Conservation (phyloP, 176 grass and related monocot genomes). For the Stipa capillata region DNA sequence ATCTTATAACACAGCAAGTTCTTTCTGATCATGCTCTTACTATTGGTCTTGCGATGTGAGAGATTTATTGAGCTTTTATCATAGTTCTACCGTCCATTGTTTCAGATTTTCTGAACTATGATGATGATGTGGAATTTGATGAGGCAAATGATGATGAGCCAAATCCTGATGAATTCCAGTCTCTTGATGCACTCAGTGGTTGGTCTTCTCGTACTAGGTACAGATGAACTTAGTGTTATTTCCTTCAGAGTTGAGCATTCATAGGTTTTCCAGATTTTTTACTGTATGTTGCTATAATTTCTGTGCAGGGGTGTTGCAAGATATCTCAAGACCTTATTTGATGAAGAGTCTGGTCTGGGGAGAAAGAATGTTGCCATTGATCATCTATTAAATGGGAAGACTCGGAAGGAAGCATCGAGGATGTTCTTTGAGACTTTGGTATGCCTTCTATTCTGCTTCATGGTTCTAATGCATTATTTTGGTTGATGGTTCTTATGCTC, state of each 20-base stretch:
- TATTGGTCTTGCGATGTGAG: background rate
- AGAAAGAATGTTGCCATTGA: slow-evolving; percentile 76
- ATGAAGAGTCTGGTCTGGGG: slow-evolving; percentile 67
- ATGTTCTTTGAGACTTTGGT: slow-evolving; percentile 99
- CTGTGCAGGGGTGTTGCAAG: slow-evolving; percentile 70
- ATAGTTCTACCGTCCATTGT: background rate
- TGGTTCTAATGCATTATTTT: background rate
- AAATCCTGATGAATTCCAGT: slow-evolving; percentile 66
- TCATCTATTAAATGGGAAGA: slow-evolving; percentile 64
- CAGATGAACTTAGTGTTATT: background rate
- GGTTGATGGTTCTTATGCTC: background rate
- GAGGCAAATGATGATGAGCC: slow-evolving; percentile 47
- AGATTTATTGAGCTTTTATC: background rate
- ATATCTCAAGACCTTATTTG: slow-evolving; percentile 84
- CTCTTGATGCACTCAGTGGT: slow-evolving; percentile 71
- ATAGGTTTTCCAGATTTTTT: background rate
- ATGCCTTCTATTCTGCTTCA: background rate
- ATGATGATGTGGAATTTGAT: slow-evolving; percentile 71
- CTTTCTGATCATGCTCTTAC: background rate
- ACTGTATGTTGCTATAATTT: background rate
- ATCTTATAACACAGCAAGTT: background rate
- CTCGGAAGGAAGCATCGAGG: slow-evolving; percentile 93
- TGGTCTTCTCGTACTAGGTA: slow-evolving; percentile 98
- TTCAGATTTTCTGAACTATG: slow-evolving; percentile 87
- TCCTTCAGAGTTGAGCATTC: background rate